Evolutionary conservation across 768 basidiomycete species (phyloP).

Genomic region (Mycena indigotica): DNA sequence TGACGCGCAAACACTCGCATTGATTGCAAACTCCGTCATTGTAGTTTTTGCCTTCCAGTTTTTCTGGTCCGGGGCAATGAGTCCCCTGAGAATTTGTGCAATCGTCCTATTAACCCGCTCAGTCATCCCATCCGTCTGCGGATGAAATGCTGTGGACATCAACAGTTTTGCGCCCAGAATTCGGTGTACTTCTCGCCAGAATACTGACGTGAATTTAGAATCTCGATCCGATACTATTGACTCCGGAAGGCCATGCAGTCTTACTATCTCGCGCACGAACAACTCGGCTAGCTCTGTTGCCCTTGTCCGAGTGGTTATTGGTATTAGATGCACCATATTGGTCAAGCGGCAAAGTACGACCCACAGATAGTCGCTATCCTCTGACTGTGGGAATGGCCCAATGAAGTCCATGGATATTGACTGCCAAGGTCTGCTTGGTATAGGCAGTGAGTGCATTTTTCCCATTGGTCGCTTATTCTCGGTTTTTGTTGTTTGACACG

Average conservation of each 20-base stretch:
- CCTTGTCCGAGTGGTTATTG: constrained; percentile 5
- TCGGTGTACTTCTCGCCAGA: constrained; percentile 2
- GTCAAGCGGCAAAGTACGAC: constrained; percentile 24
- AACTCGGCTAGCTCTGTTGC: constrained; percentile 23
- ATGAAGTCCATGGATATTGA: constrained; percentile 32
- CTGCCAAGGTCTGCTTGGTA: constrained; percentile 25
- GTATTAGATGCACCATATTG: constrained; percentile 2
- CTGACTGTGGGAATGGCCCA: constrained; percentile 27
- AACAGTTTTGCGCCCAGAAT: constrained; percentile 31
- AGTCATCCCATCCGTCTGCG: constrained; percentile 43
- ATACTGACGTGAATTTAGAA: background rate
- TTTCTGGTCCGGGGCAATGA: constrained; percentile 30
- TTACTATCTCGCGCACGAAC: constrained; percentile 18
- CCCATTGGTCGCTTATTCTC: constrained; percentile 13
- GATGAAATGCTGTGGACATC: constrained; percentile 46
- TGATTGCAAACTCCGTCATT: constrained; percentile 20
- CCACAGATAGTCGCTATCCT: constrained; percentile 24
- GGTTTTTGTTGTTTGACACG: constrained; percentile 20
- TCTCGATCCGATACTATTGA: constrained; percentile 25
- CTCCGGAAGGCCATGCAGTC: constrained; percentile 31
- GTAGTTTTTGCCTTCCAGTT: background rate
- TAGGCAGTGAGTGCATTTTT: constrained; percentile 17
- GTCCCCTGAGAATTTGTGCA: constrained; percentile 31
- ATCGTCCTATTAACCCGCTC: constrained; percentile 39
- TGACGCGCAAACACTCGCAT: constrained; percentile 29